Evolutionary conservation across 164 flowering plant species (phyloP), one percentile per base, ranked within the genome.

Genomic region (Tetracentron sinense): DNA sequence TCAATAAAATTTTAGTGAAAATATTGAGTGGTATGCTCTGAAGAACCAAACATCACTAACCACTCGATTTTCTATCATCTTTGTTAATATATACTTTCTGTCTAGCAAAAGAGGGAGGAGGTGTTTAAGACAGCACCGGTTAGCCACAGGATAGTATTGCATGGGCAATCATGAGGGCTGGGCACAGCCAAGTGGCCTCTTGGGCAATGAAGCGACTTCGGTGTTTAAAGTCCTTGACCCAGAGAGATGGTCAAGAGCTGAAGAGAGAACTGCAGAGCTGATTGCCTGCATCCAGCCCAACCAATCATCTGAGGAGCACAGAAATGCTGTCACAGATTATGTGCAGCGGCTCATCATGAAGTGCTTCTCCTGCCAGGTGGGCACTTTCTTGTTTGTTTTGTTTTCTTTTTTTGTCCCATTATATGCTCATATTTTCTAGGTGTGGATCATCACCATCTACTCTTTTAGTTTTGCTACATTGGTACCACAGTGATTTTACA

Each of bases 301-400:
- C 49, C 21, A 25, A 54, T n/a, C 52, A 2, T 63, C 67, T 53
- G 58, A 54, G 25, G 47, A 53, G 22, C 49, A 81, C 38, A 74
- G 99, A 55, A 87, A 81, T 72, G 97, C 95, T 3, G 99, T 95
- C 44, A 94, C 97, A 0, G 89, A 86, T 61, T 92, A 95, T 65
- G 99, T 95, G 49, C 87, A 85, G 71, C 78, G 92, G 56, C 92
- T 92, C 44, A 85, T 95, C 35, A 76, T 57, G 71, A 81, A 87
- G 64, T 95, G 96, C 72, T 90, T 95, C 55, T 87, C 98, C 7
- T 90, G 98, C 64, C 84, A 90, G 95, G 98, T 95, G 55, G 46
- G 54, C 33, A 19, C 17, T 56, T 26, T 14, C 30, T 10, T 55
- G 17, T 62, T 23, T 56, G 25, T 35, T 12, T 46, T 38, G 44